phyloP scores from a whole-genome alignment of 257 asterid species.

The Solanum lignicaule region DNA sequence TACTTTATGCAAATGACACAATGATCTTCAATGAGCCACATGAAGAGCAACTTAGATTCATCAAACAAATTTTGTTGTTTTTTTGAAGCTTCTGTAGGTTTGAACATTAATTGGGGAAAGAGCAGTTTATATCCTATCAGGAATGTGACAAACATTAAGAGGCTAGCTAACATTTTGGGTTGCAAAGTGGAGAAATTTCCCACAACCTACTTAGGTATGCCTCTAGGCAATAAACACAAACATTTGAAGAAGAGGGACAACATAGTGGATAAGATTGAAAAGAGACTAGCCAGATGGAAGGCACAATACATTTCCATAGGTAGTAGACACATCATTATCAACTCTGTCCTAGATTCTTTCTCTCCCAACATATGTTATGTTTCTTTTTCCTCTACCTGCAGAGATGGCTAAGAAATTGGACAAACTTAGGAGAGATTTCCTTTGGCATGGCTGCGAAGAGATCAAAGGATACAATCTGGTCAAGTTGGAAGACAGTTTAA shows the following conservation, averaged over 20 bases:
- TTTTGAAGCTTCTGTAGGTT: neutral
- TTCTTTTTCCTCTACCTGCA: neutral
- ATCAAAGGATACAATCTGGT: neutral
- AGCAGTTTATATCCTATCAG: neutral
- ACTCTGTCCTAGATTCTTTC: neutral
- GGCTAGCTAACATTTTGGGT: neutral
- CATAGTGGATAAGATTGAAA: neutral
- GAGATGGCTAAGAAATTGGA: neutral
- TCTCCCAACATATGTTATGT: neutral
- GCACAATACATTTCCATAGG: neutral
- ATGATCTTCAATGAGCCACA: neutral
- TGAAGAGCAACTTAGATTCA: neutral
- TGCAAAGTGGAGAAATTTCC: neutral
- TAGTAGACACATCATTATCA: neutral
- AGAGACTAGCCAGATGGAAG: neutral
- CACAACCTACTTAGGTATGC: neutral
- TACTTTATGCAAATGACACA: neutral
- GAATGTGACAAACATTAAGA: neutral
- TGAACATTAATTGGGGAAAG: neutral
- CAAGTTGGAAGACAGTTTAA: neutral
- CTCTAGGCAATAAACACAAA: neutral
- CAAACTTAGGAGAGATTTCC: neutral
- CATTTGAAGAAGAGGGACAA: neutral
- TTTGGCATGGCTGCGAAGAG: neutral
- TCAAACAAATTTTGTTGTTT: neutral